Evolutionary conservation across 1,139 yeast genomes (phyloP).

Genomic region (Eremothecium cymbalariae): DNA sequence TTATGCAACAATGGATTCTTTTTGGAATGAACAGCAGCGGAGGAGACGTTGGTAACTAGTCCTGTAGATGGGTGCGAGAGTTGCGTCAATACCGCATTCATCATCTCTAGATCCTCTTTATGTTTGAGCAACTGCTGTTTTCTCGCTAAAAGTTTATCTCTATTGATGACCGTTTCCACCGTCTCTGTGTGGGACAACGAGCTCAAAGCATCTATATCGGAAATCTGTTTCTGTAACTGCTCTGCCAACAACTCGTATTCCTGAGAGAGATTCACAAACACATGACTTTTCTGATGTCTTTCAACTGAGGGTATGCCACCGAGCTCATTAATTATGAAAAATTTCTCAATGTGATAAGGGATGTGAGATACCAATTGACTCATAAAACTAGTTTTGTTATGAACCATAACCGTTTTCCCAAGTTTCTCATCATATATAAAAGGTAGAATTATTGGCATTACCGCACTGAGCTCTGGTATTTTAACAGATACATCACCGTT

Average conservation of each 20-base stretch:
- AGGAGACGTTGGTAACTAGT: slow-evolving; percentile 32
- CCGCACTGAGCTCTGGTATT: slow-evolving; percentile 2
- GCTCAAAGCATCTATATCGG: slow-evolving; percentile 13
- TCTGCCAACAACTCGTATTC: slow-evolving; percentile 55
- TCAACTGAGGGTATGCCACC: slow-evolving; percentile 93
- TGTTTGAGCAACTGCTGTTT: slow-evolving; percentile 24
- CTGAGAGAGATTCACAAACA: slow-evolving; percentile 75
- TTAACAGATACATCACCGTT: not conserved
- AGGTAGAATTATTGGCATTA: slow-evolving; percentile 28
- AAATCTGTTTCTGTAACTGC: slow-evolving; percentile 13
- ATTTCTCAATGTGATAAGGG: slow-evolving; percentile 34
- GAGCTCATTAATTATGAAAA: slow-evolving; percentile 64
- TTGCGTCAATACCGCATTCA: slow-evolving; percentile 32
- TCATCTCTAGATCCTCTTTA: slow-evolving; percentile 29
- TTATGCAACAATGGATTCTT: slow-evolving; percentile 82
- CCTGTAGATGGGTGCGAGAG: slow-evolving; percentile 36
- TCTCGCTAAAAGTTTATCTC: slow-evolving; percentile 21
- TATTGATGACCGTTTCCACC: slow-evolving; percentile 37
- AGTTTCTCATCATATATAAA: slow-evolving; percentile 20
- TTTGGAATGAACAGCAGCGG: slow-evolving; percentile 22
- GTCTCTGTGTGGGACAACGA: too few relatives aligned
- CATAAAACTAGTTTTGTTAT: slow-evolving; percentile 19
- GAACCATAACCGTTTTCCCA: slow-evolving; percentile 16
- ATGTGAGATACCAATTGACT: slow-evolving; percentile 11
- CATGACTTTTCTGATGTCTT: slow-evolving; percentile 76